Conservation (phyloP, 1,139 yeast genomes). For the Arxiozyma bovina region DNA sequence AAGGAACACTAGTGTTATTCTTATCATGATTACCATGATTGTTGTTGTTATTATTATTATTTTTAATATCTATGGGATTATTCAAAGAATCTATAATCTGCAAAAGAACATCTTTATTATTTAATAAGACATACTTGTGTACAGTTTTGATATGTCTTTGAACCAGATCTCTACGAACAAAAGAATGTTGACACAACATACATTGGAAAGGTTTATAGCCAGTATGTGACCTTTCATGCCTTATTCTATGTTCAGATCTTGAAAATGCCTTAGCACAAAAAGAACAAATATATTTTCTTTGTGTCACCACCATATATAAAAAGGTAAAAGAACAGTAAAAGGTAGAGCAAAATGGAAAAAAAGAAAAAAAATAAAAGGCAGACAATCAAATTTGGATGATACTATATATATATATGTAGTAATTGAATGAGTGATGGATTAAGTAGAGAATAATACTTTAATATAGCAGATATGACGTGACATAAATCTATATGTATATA, state of each 20-base stretch:
- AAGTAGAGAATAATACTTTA: too few species aligned
- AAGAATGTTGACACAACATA: slow-evolving; percentile 57
- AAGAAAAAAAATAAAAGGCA: too few species aligned
- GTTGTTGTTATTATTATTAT: not conserved
- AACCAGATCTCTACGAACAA: slow-evolving; percentile 66
- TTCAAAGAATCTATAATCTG: not conserved
- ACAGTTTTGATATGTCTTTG: slow-evolving; percentile 75
- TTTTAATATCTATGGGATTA: not conserved
- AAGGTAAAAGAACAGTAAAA: not conserved
- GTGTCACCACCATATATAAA: slow-evolving; percentile 10
- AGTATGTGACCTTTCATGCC: slow-evolving; percentile 79
- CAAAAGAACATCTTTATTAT: not conserved
- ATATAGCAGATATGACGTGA: too few species aligned
- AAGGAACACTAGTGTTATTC: not conserved
- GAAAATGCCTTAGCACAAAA: slow-evolving; percentile 77
- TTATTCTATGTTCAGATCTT: slow-evolving; percentile 69
- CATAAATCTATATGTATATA: too few species aligned
- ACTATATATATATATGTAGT: too few species aligned
- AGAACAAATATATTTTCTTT: slow-evolving; percentile 63
- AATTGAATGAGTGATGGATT: too few species aligned
- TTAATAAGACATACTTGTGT: slow-evolving; percentile 34
- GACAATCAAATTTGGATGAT: too few species aligned
- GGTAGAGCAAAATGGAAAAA: too few species aligned
- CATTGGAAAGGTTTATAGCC: slow-evolving; percentile 79
- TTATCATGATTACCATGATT: not conserved